Conservation (phyloP, 805 yeast species). For the Candida orba region DNA sequence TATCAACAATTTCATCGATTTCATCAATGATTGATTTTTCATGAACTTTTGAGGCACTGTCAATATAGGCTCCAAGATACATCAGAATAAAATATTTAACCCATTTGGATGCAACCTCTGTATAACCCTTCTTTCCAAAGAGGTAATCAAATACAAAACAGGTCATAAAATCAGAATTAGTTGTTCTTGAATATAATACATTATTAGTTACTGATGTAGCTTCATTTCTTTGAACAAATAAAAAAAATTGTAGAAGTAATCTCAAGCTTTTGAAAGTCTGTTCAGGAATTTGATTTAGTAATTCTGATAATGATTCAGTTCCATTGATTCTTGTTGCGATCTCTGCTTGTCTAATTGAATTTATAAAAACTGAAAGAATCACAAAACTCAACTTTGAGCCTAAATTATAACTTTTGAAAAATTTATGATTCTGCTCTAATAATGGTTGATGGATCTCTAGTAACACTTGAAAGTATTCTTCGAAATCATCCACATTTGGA, state of each 20-base stretch:
- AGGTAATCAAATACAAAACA: constrained; percentile 1
- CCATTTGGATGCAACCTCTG: not conserved
- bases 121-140: not conserved
- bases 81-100: not conserved
- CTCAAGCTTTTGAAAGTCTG: constrained; percentile 33
- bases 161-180: not conserved
- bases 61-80: not conserved
- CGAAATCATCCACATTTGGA: no score
- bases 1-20: not conserved
- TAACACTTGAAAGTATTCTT: no score
- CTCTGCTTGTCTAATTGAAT: constrained; percentile 52
- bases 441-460: not conserved
- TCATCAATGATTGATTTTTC: not conserved
- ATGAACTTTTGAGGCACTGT: not conserved
- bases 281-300: constrained; percentile 28
- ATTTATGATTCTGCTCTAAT: not conserved
- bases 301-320: constrained; percentile 24
- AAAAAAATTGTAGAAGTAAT: constrained; percentile 19
- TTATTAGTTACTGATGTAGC: not conserved
- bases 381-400: not conserved
- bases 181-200: not conserved
- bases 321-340: constrained; percentile 46
- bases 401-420: not conserved
- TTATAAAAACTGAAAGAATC: constrained; percentile 27
- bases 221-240: not conserved